Percentiles rank a stretch among this genome's conserved stretches.
phyloP scores from a whole-genome alignment of 2,329 filamentous ascomycete species.

The Lizonia empirigonia region DNA sequence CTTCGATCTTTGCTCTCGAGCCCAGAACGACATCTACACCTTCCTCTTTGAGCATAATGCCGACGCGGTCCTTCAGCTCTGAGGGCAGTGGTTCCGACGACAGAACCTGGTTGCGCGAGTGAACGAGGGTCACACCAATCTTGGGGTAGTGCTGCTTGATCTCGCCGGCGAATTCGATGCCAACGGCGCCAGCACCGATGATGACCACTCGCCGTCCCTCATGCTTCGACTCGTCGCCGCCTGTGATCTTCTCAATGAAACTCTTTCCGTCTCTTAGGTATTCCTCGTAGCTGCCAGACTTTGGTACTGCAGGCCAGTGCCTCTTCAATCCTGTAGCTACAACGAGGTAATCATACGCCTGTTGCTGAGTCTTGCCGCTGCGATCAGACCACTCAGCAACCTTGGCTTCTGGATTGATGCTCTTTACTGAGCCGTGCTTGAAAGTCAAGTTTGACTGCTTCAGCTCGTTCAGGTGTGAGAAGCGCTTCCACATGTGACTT shows the following conservation, averaged over 20 bases:
- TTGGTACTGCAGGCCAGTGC: constrained; percentile 74
- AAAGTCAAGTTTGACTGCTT: constrained; percentile 66
- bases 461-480: constrained; percentile 69
- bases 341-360: constrained; percentile 75
- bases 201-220: constrained; percentile 63
- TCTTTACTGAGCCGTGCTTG: constrained; percentile 68
- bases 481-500: constrained; percentile 72
- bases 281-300: constrained; percentile 64
- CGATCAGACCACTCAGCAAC: constrained; percentile 62
- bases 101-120: constrained; percentile 72
- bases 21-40: constrained; percentile 70
- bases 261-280: constrained; percentile 67
- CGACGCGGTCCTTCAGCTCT: constrained; percentile 67
- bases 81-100: constrained; percentile 75
- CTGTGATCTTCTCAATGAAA: constrained; percentile 60
- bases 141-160: constrained; percentile 70
- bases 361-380: constrained; percentile 51
- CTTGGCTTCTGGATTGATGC: constrained; percentile 65
- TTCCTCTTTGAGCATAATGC: constrained; percentile 63
- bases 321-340: constrained; percentile 72
- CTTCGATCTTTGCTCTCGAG: constrained; percentile 59
- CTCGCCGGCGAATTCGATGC: constrained; percentile 82
- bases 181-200: constrained; percentile 80
- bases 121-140: constrained; percentile 72
- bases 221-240: constrained; percentile 32